Evolutionary conservation across 192 early-diverging fungal species (phyloP).

Genomic region (Cetraspora pellucida): DNA sequence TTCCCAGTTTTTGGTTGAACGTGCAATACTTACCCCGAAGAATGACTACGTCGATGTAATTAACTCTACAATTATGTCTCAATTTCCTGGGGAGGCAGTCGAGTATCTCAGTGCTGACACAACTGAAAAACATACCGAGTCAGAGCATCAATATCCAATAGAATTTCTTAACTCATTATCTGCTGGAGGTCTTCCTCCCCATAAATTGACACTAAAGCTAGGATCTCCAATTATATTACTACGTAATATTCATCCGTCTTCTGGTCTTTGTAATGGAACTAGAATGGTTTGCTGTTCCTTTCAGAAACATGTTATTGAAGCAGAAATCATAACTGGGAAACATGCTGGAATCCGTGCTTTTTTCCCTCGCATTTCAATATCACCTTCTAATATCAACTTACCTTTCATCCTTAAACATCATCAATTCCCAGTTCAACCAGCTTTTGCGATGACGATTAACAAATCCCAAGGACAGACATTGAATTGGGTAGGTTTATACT

Average conservation of each 20-base stretch:
- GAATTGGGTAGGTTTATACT: constrained; percentile 25
- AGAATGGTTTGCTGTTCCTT: constrained; percentile 7
- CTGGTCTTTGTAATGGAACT: constrained; percentile 32
- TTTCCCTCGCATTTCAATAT: not conserved
- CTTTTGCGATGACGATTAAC: constrained; percentile 39
- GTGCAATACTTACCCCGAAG: constrained; percentile 31
- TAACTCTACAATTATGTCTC: constrained; percentile 17
- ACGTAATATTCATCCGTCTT: constrained; percentile 15
- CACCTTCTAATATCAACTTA: not conserved
- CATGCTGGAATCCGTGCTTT: not conserved
- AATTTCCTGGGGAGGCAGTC: constrained; percentile 15
- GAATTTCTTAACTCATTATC: constrained; percentile 15
- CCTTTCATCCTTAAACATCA: constrained; percentile 8
- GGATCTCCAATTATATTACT: constrained; percentile 24
- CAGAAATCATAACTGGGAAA: constrained; percentile 3
- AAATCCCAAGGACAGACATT: constrained; percentile 38
- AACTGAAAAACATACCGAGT: not conserved
- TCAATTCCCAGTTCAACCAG: constrained; percentile 33
- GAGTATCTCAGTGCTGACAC: constrained; percentile 23
- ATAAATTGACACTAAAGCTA: constrained; percentile 20
- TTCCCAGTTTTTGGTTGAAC: too few relatives aligned
- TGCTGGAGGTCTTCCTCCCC: constrained; percentile 9
- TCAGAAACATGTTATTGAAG: constrained; percentile 2
- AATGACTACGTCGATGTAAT: constrained; percentile 34
- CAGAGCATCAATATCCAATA: not conserved